Conservation (phyloP, 1,139 yeast genomes). For the Trichomonascaceae sp. region DNA sequence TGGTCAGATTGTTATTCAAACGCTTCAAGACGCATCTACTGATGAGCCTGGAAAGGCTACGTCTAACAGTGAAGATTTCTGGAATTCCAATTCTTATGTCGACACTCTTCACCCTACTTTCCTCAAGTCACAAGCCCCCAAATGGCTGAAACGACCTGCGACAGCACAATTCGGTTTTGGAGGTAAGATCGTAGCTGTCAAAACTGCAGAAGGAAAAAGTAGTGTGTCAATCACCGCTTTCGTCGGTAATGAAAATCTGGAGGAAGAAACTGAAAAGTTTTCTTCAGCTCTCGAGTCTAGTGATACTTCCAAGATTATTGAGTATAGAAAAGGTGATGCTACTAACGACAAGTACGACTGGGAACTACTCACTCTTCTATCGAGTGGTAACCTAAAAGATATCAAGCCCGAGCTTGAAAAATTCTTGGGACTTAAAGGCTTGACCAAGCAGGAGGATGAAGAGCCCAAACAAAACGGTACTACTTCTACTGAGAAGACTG, state of each 20-base stretch:
- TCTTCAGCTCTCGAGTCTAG: slow-evolving; percentile 50
- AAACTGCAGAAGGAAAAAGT: slow-evolving; percentile 34
- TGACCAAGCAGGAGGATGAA: slow-evolving; percentile 9
- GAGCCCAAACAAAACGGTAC: slow-evolving; percentile 23
- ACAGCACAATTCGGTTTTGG: slow-evolving; percentile 90
- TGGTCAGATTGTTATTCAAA: slow-evolving; percentile 75
- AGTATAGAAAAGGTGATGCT: slow-evolving; percentile 14
- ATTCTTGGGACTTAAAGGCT: slow-evolving; percentile 4
- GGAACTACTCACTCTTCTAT: slow-evolving; percentile 58
- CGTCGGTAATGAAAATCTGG: slow-evolving; percentile 34
- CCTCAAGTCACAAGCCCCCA: slow-evolving; percentile 72
- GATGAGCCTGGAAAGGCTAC: slow-evolving; percentile 18
- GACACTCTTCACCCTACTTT: slow-evolving; percentile 66
- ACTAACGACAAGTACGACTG: slow-evolving; percentile 64
- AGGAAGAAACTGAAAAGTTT: slow-evolving; percentile 40
- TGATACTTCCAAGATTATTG: slow-evolving; percentile 16
- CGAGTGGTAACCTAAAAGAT: slow-evolving; percentile 19
- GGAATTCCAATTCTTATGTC: slow-evolving; percentile 65
- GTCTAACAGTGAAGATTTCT: slow-evolving; percentile 60
- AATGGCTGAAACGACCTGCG: slow-evolving; percentile 75
- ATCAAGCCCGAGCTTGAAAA: slow-evolving; percentile 19
- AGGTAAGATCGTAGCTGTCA: slow-evolving; percentile 68
- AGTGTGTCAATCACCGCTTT: slow-evolving; percentile 48
- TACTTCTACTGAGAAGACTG: slow-evolving; percentile 7
- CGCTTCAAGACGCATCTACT: slow-evolving; percentile 67